Percentiles rank a stretch among this genome's conserved stretches.
Evolutionary conservation across 352 stramenopile species (phyloP).

Genomic region (Thalassiosira mediterranea): DNA sequence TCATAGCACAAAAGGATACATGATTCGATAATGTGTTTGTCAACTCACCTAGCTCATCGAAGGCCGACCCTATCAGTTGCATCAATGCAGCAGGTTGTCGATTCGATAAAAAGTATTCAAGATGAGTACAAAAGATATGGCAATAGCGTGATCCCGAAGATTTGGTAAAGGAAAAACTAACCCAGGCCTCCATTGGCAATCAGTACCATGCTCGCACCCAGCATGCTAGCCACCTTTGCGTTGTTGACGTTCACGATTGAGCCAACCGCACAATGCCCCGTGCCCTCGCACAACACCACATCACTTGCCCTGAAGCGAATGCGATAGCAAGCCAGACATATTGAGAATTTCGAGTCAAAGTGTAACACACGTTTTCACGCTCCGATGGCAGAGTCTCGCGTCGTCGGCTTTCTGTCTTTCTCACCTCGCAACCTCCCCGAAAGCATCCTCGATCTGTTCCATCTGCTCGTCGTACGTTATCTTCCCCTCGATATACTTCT

Average conservation of each 20-base stretch:
- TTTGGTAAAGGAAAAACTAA: too few relatives aligned
- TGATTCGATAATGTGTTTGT: background rate
- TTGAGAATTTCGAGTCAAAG: too few relatives aligned
- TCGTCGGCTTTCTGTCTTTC: too few relatives aligned
- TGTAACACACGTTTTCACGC: too few relatives aligned
- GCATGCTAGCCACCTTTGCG: conserved; percentile 90
- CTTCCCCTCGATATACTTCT: conserved; percentile 95
- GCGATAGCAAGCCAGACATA: too few relatives aligned
- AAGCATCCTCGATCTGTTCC: conserved; percentile 85
- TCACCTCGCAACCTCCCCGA: conserved; percentile 89
- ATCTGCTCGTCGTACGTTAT: conserved; percentile 73
- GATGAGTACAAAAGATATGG: too few relatives aligned
- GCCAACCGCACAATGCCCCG: conserved; percentile 94
- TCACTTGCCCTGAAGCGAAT: conserved; percentile 89
- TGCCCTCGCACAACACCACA: conserved; percentile 95
- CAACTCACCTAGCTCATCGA: conserved; percentile 66
- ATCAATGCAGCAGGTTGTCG: too few relatives aligned
- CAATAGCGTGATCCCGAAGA: too few relatives aligned
- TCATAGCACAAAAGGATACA: too few relatives aligned
- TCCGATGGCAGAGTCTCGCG: too few relatives aligned
- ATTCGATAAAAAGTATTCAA: conserved; percentile 2
- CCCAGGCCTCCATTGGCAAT: conserved; percentile 95
- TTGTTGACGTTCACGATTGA: conserved; percentile 96
- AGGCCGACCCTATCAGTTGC: conserved; percentile 52
- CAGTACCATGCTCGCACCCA: conserved; percentile 91